Conservation (phyloP, 257 asterid species). For the Ligustrum vulgare region DNA sequence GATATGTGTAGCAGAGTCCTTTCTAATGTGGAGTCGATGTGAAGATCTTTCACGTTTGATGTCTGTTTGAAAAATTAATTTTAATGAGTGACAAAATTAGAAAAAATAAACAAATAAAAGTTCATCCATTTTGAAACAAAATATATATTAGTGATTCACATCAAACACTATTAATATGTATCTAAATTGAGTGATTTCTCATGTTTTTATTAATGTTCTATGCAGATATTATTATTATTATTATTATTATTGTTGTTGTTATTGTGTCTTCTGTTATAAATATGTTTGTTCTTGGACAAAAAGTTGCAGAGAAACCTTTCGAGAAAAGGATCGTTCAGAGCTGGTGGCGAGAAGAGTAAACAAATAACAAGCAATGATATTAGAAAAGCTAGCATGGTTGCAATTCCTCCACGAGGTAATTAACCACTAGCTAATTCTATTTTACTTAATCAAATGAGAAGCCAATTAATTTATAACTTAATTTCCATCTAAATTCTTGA, state of each 20-base stretch:
- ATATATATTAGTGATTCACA: no score
- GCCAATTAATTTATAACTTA: not conserved
- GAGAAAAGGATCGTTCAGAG: constrained; percentile 39
- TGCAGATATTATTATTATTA: not conserved
- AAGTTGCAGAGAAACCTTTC: constrained; percentile 45
- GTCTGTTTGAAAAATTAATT: no score
- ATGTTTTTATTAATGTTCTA: not conserved
- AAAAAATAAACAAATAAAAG: not conserved
- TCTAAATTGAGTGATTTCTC: not conserved
- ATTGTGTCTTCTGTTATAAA: not conserved
- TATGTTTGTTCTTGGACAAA: not conserved
- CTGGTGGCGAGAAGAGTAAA: constrained; percentile 30
- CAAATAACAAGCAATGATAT: constrained; percentile 9
- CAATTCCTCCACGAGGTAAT: constrained; percentile 40
- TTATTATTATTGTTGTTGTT: no score
- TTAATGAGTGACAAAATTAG: not conserved
- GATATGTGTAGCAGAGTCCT: not conserved
- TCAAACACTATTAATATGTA: no score
- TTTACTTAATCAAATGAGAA: not conserved
- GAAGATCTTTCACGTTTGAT: not conserved
- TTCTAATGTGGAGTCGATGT: not conserved
- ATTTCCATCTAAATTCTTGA: no score
- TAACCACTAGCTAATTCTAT: not conserved
- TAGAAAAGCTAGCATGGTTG: constrained; percentile 15
- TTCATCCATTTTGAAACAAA: not conserved